Base-by-base conservation (phyloP, 441 rosid genomes). In the Metrosideros polymorpha region DNA sequence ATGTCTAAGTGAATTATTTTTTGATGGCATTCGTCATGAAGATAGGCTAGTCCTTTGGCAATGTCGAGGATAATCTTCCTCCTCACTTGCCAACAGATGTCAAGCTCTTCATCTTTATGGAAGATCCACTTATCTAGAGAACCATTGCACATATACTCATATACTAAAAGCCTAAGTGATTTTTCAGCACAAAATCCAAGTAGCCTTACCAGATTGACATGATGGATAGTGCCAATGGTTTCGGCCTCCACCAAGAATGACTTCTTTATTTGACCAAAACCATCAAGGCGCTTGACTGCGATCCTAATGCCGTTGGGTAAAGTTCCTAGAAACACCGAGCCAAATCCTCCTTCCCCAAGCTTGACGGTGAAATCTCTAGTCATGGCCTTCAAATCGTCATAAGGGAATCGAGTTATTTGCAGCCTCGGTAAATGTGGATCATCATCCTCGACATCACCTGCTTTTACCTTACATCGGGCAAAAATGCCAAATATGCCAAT, bases 111-210 rank as follows among this genome's bases (percentile, higher is more conserved):
- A 55, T 10, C 82, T 43, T 82, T 84, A n/a, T 39, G 30, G 82
- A 89, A 91, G 71, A 90, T 91, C 90, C 91, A 90, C 17, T n/a
- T 85, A 8, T 90, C 92, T 35, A 91, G 71, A 18, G 92, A 89
- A 39, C 91, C 92, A 59, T 87, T 66, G 15, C 79, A 35, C 79
- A 66, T 66, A 8, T 66, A 35, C 47, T 66, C 79, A 9, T 66
- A 66, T 0, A 66, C 47, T 66, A 66, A 35, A 66, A 66, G 79
- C 79, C 79, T 66, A 3, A 0, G 1, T 35, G 79, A 66, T 35
- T 66, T 66, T 66, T 66, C 79, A 66, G 47, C 0, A 19, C 79
- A 66, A 66, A 19, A 66, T 35, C 79, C 79, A 19, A 66, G 79
- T 66, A 66, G 8, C 35, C 79, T 66, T 66, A 66, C 79, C n/a